These are phyloP conservation scores for Omphalotus guepiniiformis DNA, from an alignment of 768 basidiomycete species.

Conservation along the genomic window DNA sequence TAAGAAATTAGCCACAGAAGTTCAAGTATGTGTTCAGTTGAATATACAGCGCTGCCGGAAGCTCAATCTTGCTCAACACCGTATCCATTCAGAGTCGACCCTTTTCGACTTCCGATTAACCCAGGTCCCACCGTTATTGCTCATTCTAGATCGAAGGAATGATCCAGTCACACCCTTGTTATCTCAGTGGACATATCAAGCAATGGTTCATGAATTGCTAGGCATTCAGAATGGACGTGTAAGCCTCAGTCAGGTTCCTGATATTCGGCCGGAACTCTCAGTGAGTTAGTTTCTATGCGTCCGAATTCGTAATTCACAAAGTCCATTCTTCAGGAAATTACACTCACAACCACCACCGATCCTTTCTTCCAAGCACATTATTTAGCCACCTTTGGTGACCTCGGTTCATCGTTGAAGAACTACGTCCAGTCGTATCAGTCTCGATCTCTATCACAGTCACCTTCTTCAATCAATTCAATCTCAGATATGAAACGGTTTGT, in stretches of 20 bases:
- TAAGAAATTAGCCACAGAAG: constrained; percentile 79
- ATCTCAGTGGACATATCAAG: constrained; percentile 99
- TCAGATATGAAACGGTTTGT: constrained; percentile 96
- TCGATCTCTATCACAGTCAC: constrained; percentile 69
- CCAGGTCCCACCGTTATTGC: constrained; percentile 81
- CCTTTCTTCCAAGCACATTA: constrained; percentile 91
- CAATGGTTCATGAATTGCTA: constrained; percentile 96
- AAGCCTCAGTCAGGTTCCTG: constrained; percentile 77
- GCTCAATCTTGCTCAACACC: too few species aligned
- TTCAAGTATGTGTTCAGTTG: constrained; percentile 68
- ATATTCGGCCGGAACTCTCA: constrained; percentile 80
- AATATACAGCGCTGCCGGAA: too few species aligned
- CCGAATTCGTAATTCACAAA: constrained; percentile 5
- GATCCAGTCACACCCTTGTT: constrained; percentile 96
- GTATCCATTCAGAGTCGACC: constrained; percentile 72
- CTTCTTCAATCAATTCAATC: constrained; percentile 87
- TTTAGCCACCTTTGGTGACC: constrained; percentile 92
- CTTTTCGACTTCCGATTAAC: constrained; percentile 92
- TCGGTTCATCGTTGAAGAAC: constrained; percentile 85
- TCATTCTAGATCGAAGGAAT: constrained; percentile 93
- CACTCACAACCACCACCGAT: constrained; percentile 86
- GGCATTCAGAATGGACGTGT: constrained; percentile 95
- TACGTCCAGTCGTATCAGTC: constrained; percentile 94
- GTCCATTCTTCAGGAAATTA: constrained; percentile 69
- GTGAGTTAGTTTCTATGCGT: constrained; percentile 49